Conservation (phyloP, 345 rosid genomes). For the Camelina sativa region DNA sequence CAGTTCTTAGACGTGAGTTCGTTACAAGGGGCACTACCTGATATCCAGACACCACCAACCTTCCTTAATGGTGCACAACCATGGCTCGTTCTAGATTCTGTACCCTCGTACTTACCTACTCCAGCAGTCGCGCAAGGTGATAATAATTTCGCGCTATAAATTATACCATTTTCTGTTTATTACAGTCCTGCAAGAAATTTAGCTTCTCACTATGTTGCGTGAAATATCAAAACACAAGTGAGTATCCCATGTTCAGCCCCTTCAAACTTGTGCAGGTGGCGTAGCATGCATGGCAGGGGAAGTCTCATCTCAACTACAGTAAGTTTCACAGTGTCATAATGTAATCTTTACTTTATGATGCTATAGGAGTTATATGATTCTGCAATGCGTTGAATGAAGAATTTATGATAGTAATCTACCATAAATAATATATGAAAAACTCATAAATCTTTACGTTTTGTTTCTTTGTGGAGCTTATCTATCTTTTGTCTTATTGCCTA, state of each 20-base stretch:
- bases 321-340: conserved; percentile 44
- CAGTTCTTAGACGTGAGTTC: conserved; percentile 91
- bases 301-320: conserved; percentile 71
- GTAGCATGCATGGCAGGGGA: conserved; percentile 66
- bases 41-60: conserved; percentile 52
- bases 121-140: conserved; percentile 73
- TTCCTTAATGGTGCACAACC: conserved; percentile 61
- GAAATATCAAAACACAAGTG: neutral
- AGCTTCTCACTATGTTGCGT: conserved; percentile 18
- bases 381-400: conserved; percentile 6
- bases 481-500: conserved; percentile 7
- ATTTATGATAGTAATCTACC: neutral
- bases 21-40: conserved; percentile 72
- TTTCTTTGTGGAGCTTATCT: neutral
- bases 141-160: conserved; percentile 3
- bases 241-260: neutral
- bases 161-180: neutral
- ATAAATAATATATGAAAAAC: too few relatives aligned
- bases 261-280: conserved; percentile 63
- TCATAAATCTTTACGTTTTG: neutral
- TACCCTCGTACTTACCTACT: conserved; percentile 35
- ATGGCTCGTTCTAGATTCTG: conserved; percentile 54
- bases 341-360: neutral
- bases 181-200: neutral
- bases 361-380: conserved; percentile 7